Conservation (phyloP, 345 rosid genomes). For the Jatropha curcas region DNA sequence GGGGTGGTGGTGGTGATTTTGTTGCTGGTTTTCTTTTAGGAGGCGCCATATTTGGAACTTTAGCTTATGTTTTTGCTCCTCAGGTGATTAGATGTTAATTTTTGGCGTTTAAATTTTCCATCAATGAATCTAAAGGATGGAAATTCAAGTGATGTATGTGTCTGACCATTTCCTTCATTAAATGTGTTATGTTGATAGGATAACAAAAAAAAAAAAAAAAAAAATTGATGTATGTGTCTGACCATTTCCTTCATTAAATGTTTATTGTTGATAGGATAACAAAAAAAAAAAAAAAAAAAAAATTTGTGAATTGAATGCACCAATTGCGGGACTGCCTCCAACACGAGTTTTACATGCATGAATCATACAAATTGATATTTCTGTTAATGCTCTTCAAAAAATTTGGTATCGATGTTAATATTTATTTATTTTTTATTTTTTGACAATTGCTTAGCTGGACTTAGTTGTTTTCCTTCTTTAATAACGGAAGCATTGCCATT, state of each 20-base stretch:
- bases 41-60: conserved; percentile 81
- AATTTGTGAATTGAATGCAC: no score
- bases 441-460: no score
- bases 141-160: background rate
- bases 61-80: conserved; percentile 81
- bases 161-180: background rate
- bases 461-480: background rate
- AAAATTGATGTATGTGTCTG: no score
- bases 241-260: background rate
- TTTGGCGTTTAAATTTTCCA: background rate
- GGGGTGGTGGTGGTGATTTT: conserved; percentile 70
- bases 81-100: conserved; percentile 51
- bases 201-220: background rate
- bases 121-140: background rate
- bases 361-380: background rate
- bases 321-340: background rate
- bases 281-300: no score
- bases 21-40: conserved; percentile 85
- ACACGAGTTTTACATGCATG: background rate
- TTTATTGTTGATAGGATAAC: no score
- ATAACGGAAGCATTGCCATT: background rate
- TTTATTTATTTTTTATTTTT: no score
- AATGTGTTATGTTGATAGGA: background rate
- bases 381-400: background rate
- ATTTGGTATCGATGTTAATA: no score